Conservation (phyloP, 2,329 filamentous ascomycete species). For the Penicillium sp. region DNA sequence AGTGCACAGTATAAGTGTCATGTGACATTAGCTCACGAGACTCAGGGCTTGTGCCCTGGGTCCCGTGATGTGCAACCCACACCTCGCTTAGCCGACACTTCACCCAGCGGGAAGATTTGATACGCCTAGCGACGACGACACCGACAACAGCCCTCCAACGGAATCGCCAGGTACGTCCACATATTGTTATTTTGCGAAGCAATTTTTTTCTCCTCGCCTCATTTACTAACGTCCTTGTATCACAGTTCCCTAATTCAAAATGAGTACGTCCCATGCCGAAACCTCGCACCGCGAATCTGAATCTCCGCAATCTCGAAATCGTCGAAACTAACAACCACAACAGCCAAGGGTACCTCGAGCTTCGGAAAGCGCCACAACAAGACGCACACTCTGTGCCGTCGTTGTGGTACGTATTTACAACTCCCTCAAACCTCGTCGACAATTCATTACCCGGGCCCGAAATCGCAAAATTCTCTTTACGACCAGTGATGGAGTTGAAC, state of each 20-base stretch:
- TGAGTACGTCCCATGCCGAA: slow-evolving; percentile 53
- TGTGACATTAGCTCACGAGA: slow-evolving; percentile 12
- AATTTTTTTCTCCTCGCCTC: slow-evolving; percentile 4
- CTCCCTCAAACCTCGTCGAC: slow-evolving; percentile 12
- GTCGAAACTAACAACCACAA: slow-evolving; percentile 48
- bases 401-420: slow-evolving; percentile 75
- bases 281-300: slow-evolving; percentile 24
- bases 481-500: slow-evolving; percentile 1
- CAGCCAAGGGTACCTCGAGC: slow-evolving; percentile 71
- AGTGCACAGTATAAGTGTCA: neutral
- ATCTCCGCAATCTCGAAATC: slow-evolving; percentile 22
- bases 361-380: slow-evolving; percentile 91
- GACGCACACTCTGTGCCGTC: slow-evolving; percentile 97
- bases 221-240: slow-evolving; percentile 26
- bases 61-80: slow-evolving; percentile 30
- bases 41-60: slow-evolving; percentile 18
- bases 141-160: slow-evolving; percentile 47
- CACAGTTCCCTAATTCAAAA: slow-evolving; percentile 55
- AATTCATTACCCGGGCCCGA: slow-evolving; percentile 9
- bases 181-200: slow-evolving; percentile 11
- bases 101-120: slow-evolving; percentile 39
- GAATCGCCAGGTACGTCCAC: slow-evolving; percentile 45
- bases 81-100: slow-evolving; percentile 44
- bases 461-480: slow-evolving; percentile 17
- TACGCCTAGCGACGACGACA: slow-evolving; percentile 47